Evolutionary conservation across 768 basidiomycete species (phyloP).

Genomic region (Chlorophyllum brunneum): DNA sequence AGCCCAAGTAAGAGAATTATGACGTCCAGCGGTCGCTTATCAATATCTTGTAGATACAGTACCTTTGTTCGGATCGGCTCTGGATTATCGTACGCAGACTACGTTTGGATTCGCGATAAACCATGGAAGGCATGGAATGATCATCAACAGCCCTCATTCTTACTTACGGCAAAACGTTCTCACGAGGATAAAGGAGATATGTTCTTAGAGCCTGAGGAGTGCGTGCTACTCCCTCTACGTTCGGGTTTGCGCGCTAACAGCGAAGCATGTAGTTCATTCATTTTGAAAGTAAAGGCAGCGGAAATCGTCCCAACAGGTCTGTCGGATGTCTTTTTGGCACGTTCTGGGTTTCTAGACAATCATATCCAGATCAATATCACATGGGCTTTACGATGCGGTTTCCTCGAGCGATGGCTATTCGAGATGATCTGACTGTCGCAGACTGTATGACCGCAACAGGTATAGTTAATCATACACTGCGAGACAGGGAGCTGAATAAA

Average conservation of each 20-base stretch:
- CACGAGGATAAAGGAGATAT: conserved; percentile 86
- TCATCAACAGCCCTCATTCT: conserved; percentile 68
- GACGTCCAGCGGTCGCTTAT: not conserved
- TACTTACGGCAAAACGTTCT: conserved; percentile 53
- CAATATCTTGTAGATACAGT: conserved; percentile 55
- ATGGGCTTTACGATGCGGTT: conserved; percentile 91
- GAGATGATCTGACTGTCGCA: conserved; percentile 68
- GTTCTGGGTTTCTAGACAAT: conserved; percentile 7
- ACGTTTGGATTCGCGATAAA: conserved; percentile 76
- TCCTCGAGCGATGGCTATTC: conserved; percentile 77
- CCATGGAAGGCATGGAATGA: conserved; percentile 83
- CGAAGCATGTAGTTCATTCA: conserved; percentile 71
- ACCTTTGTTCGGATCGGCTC: conserved; percentile 89
- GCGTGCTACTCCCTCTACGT: conserved; percentile 18
- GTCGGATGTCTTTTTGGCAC: not conserved
- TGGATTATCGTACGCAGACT: conserved; percentile 83
- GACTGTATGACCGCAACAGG: conserved; percentile 75
- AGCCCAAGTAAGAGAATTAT: conserved; percentile 45
- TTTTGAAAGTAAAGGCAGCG: conserved; percentile 89
- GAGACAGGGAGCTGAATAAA: not conserved
- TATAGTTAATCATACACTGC: conserved; percentile 19
- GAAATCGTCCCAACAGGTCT: conserved; percentile 79
- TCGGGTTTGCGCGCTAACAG: not conserved
- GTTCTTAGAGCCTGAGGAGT: conserved; percentile 90
- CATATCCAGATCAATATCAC: conserved; percentile 69